A percentile compares a stretch with the other conserved stretches of the same genome.
Evolutionary conservation across 2,329 filamentous ascomycete species (phyloP).

Genomic region (Ramularia collo-cygni): DNA sequence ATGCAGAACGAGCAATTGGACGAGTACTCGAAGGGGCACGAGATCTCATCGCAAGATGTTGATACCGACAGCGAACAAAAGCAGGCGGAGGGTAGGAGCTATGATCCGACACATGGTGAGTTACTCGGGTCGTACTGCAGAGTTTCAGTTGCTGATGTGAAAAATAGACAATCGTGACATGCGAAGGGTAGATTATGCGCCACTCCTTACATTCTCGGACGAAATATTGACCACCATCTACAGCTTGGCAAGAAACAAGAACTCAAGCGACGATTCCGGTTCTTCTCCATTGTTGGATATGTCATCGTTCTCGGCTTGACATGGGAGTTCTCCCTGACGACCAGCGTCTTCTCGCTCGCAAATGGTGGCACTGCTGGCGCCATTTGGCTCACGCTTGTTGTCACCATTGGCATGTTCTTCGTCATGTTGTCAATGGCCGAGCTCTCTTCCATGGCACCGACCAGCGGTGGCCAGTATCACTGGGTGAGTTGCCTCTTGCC

Average conservation of each 20-base stretch:
- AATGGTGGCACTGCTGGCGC: conserved; percentile 50
- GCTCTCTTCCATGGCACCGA: conserved; percentile 50
- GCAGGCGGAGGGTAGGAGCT: conserved; percentile 15
- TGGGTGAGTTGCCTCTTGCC: conserved; percentile 39
- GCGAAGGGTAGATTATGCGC: conserved; percentile 7
- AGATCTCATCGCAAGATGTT: conserved; percentile 9
- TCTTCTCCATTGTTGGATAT: conserved; percentile 25
- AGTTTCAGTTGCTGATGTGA: not conserved
- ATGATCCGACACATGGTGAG: conserved; percentile 17
- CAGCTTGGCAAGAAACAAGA: conserved; percentile 20
- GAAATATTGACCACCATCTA: no score
- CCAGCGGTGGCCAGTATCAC: conserved; percentile 40
- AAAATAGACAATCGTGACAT: conserved; percentile 18
- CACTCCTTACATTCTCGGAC: no score
- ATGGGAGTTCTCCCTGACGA: conserved; percentile 22
- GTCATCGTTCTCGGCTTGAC: conserved; percentile 23
- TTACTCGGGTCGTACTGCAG: not conserved
- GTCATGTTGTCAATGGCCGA: conserved; percentile 41
- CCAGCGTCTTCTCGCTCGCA: conserved; percentile 19
- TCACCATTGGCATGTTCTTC: conserved; percentile 20
- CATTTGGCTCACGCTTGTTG: conserved; percentile 40
- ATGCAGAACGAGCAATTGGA: conserved; percentile 15
- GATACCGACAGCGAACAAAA: conserved; percentile 14
- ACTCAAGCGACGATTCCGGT: conserved; percentile 24
- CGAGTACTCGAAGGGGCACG: conserved; percentile 10